Percentiles rank a stretch among this genome's conserved stretches.
phyloP scores from a whole-genome alignment of 768 basidiomycete species.

The Filobasidium floriforme region DNA sequence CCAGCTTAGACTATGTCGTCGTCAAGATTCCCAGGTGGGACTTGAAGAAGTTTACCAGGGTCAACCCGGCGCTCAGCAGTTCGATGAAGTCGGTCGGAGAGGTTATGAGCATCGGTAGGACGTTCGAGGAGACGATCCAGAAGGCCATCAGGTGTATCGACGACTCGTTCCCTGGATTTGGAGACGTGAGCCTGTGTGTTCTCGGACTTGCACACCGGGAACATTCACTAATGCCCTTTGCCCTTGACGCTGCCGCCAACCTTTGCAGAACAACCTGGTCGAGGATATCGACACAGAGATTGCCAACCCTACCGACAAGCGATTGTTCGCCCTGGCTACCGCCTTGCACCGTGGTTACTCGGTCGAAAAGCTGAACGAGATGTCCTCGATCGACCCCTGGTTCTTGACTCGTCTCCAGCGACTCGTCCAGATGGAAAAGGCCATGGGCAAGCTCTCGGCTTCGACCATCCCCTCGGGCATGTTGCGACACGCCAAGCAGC shows the following conservation, averaged over 20 bases:
- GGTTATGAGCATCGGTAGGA: constrained; percentile 97
- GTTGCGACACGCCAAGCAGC: constrained; percentile 78
- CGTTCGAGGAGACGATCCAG: constrained; percentile 97
- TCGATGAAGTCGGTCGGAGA: constrained; percentile 99
- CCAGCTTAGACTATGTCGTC: constrained; percentile 90
- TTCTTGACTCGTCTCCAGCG: constrained; percentile 83
- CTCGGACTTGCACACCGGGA: constrained; percentile 9
- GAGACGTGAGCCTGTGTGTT: constrained; percentile 53
- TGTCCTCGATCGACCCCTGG: constrained; percentile 99
- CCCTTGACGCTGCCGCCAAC: neutral
- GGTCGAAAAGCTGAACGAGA: constrained; percentile 92
- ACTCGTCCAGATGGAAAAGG: constrained; percentile 72
- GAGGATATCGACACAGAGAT: constrained; percentile 90
- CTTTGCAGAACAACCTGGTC: constrained; percentile 66
- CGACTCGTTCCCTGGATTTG: constrained; percentile 87
- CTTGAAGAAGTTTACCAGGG: constrained; percentile 92
- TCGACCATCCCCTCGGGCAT: constrained; percentile 57
- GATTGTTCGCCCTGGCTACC: constrained; percentile 89
- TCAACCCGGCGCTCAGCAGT: constrained; percentile 79
- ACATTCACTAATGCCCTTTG: neutral
- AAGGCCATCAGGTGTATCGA: constrained; percentile 97
- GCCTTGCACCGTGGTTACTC: constrained; percentile 89
- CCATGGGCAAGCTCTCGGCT: constrained; percentile 61
- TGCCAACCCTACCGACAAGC: constrained; percentile 88
- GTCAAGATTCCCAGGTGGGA: constrained; percentile 99